These are phyloP conservation scores for Daldinia childiae DNA, from an alignment of 495 filamentous ascomycete species.

Conservation along the genomic window DNA sequence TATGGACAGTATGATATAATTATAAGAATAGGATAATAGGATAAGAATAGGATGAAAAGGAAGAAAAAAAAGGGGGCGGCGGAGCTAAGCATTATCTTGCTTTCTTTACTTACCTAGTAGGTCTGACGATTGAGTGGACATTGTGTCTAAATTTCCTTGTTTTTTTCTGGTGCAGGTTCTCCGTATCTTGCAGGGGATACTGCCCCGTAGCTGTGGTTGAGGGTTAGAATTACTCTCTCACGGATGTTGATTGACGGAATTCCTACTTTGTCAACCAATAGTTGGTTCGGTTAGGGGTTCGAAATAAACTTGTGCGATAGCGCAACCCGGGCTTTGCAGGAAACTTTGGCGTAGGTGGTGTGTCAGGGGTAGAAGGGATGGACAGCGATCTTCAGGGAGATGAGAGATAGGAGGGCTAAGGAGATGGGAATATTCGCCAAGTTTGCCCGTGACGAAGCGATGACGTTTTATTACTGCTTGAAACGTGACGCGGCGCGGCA, in stretches of 20 bases:
- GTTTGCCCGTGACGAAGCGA: conserved; percentile 29
- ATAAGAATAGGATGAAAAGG: conserved; percentile 28
- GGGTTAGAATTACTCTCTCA: conserved; percentile 24
- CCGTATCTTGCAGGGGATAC: conserved; percentile 37
- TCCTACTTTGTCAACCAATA: conserved; percentile 22
- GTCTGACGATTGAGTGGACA: conserved; percentile 39
- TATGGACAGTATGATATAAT: conserved; percentile 22
- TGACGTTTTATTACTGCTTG: conserved; percentile 38
- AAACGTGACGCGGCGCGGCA: conserved; percentile 32
- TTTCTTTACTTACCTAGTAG: conserved; percentile 37
- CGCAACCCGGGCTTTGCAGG: conserved; percentile 23
- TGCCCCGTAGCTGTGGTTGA: conserved; percentile 25
- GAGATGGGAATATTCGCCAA: conserved; percentile 26
- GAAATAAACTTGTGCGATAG: conserved; percentile 25
- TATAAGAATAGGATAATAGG: background rate
- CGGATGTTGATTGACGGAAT: conserved; percentile 15
- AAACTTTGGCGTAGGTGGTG: conserved; percentile 19
- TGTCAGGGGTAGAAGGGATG: conserved; percentile 33
- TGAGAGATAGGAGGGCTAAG: background rate
- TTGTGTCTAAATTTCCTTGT: conserved; percentile 25
- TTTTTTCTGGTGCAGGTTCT: conserved; percentile 22
- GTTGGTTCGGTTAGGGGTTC: conserved; percentile 17
- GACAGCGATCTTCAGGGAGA: conserved; percentile 39
- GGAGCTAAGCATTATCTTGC: conserved; percentile 28
- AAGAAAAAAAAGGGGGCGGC: conserved; percentile 32